Evolutionary conservation across 306 rosid genomes (phyloP).

Genomic region (Lathyrus tuberosus): DNA sequence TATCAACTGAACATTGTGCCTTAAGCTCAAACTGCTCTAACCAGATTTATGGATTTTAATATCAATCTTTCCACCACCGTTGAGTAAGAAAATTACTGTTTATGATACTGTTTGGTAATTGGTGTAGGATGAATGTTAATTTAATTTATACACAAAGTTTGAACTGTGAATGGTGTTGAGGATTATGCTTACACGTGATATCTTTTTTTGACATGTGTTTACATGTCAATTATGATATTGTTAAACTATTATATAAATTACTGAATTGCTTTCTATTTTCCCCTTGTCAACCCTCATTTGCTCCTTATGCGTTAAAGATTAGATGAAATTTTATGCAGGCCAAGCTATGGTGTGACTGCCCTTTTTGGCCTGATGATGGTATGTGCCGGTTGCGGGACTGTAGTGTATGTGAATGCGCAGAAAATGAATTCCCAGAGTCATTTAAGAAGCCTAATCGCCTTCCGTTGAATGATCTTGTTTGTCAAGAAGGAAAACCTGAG

Average conservation of each 20-base stretch:
- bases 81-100: background rate
- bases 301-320: slow-evolving; percentile 27
- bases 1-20: slow-evolving; percentile 5
- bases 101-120: slow-evolving; percentile 12
- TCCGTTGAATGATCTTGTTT: slow-evolving; percentile 66
- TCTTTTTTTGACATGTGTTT: background rate
- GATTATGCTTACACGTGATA: background rate
- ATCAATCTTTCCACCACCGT: background rate
- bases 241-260: slow-evolving; percentile 4
- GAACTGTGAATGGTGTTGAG: slow-evolving; percentile 1
- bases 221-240: background rate
- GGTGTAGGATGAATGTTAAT: background rate
- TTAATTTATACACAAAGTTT: slow-evolving; percentile 4
- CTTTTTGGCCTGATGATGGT: slow-evolving; percentile 99
- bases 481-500: slow-evolving; percentile 98
- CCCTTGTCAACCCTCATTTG: background rate
- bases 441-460: slow-evolving; percentile 76
- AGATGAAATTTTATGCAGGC: slow-evolving; percentile 49
- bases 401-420: slow-evolving; percentile 98
- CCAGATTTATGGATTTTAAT: slow-evolving; percentile 2
- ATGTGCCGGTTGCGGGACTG: slow-evolving; percentile 97
- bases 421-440: slow-evolving; percentile 79
- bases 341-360: slow-evolving; percentile 97
- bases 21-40: slow-evolving; percentile 23
- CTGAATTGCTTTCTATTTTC: slow-evolving; percentile 22